Evolutionary conservation across 768 basidiomycete genomes (phyloP), one percentile per base, ranked within the genome.

Genomic region (Pleurotus djamor): DNA sequence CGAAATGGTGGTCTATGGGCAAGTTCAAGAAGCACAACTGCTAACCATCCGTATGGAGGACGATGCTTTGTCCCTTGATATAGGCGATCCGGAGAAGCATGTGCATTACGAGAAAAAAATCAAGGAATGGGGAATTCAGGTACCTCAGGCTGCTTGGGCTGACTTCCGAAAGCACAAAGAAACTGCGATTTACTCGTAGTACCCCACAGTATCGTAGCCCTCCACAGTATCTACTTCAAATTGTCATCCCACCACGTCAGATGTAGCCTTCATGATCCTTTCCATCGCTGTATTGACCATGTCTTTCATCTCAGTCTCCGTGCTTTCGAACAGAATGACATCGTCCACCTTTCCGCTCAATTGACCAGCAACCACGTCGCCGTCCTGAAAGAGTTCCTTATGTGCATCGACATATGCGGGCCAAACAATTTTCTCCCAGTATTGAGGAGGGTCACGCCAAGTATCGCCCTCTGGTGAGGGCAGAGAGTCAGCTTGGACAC

Each of bases 371-470:
- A 52, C 34, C 9, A 37, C 51, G 51, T 52, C 35, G 4, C 14
- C 51, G 16, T 38, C 51, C n/a, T 52, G 33, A n/a, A 52, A 52
- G 14, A 52, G 13, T 6, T 21, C 1, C 37, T 52, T 52, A 35
- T 52, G 51, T 34, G 51, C 51, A 4, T 28, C n/a, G n/a, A 52
- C n/a, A n/a, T 52, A 52, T 3, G 51, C 51, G 14, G 51, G 51
- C 51, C 51, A 52, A n/a, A 52, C 51, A n/a, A 52, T 52, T 4
- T 38, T 52, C 28, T 52, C 51, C 51, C 51, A 52, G 34, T 52
- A 52, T n/a, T 52, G 51, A 1, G 51, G 51, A 2, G 51, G 51
- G 4, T 52, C 51, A n/a, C 37, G 33, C 51, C 51, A 52, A 33
- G 37, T 7, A 38, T 52, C 51, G 14, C 51, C 51, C 33, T 52